Percentiles rank a stretch among this genome's conserved stretches.
Evolutionary conservation across 73 alveolate genomes (phyloP).

Genomic region (Paramecium primaurelia): DNA sequence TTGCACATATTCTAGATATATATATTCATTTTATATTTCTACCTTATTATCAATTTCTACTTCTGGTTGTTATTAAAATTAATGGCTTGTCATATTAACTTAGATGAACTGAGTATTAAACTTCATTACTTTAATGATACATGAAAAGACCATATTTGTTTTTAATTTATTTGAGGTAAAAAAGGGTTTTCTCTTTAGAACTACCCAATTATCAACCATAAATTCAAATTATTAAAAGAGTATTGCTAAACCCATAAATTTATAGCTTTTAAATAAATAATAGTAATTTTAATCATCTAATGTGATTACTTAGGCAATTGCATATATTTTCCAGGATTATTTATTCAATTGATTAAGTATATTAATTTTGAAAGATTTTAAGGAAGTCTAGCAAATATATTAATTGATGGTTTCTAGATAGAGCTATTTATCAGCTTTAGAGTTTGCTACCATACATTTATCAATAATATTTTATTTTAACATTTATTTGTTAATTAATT

Average conservation of each 20-base stretch:
- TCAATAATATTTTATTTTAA: not conserved
- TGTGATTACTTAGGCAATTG: not conserved
- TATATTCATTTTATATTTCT: not conserved
- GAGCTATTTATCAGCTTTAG: not conserved
- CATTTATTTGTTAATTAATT: not conserved
- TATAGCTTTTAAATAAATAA: not conserved
- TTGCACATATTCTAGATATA: not conserved
- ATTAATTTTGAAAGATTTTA: not conserved
- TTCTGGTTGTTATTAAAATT: not conserved
- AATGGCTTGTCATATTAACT: not conserved
- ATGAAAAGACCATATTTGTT: not conserved
- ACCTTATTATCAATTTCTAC: not conserved
- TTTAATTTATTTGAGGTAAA: not conserved
- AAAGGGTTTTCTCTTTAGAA: not conserved
- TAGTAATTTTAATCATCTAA: not conserved
- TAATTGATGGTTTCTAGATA: not conserved
- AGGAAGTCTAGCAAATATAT: not conserved
- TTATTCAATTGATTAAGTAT: not conserved
- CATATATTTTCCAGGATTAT: not conserved
- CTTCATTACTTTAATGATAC: not conserved
- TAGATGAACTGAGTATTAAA: not conserved
- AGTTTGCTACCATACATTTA: not conserved
- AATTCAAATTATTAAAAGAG: not conserved
- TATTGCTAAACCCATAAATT: not conserved
- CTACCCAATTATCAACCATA: not conserved